Conservation (phyloP, 108 stramenopile genomes). For the Pseudonitzschia pungens region DNA sequence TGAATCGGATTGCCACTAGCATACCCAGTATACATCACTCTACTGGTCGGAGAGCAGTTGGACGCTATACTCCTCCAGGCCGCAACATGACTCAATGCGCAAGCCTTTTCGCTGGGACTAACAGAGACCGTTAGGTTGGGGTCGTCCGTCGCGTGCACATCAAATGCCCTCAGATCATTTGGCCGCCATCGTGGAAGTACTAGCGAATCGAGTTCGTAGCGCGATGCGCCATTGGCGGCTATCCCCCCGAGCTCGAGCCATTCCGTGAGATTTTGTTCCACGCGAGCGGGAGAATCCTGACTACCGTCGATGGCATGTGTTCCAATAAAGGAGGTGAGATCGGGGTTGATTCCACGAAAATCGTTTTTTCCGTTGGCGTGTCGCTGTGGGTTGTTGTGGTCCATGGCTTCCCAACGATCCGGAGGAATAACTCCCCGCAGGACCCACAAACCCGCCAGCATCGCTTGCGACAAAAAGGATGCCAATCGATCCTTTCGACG, state of each 20-base stretch:
- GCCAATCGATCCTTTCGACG: slow-evolving; percentile 34
- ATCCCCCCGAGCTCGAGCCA: slow-evolving; percentile 22
- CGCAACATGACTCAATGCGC: slow-evolving; percentile 42
- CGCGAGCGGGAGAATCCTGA: slow-evolving; percentile 31
- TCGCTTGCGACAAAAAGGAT: slow-evolving; percentile 41
- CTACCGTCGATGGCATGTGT: slow-evolving; percentile 72
- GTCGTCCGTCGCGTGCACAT: slow-evolving; percentile 57
- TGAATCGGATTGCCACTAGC: slow-evolving; percentile 10
- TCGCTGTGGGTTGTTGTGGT: not conserved
- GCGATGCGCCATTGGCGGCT: not conserved
- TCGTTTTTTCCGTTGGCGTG: slow-evolving; percentile 12
- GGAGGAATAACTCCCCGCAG: slow-evolving; percentile 45
- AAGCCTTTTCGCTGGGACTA: slow-evolving; percentile 43
- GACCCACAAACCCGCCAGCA: slow-evolving; percentile 48
- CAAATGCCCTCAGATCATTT: slow-evolving; percentile 71
- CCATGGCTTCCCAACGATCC: slow-evolving; percentile 7
- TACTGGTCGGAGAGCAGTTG: not conserved
- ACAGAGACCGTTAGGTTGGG: not conserved
- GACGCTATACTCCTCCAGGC: slow-evolving; percentile 34
- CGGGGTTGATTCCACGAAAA: no score
- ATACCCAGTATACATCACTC: not conserved
- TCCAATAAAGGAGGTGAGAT: slow-evolving; percentile 43
- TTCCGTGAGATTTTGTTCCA: slow-evolving; percentile 34
- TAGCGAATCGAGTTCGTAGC: slow-evolving; percentile 37
- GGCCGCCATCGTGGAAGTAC: slow-evolving; percentile 71